phyloP scores from a whole-genome alignment of 371 early-diverging fungal species.

The Cokeromyces recurvatus region DNA sequence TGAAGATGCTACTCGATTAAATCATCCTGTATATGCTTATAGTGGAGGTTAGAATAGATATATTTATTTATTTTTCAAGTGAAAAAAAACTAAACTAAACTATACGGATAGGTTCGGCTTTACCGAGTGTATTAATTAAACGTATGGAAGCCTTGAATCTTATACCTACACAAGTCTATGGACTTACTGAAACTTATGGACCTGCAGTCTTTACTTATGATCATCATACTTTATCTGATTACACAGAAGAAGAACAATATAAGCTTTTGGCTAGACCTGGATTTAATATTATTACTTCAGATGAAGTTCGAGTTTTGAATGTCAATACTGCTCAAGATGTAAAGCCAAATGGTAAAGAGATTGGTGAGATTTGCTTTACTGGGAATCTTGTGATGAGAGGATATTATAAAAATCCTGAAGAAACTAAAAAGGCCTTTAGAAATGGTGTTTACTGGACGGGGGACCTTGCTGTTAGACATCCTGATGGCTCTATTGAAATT shows the following conservation, averaged over 20 bases:
- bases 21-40: slow-evolving; percentile 41
- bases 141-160: slow-evolving; percentile 50
- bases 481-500: slow-evolving; percentile 64
- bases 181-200: slow-evolving; percentile 68
- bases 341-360: slow-evolving; percentile 47
- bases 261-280: slow-evolving; percentile 55
- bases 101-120: slow-evolving; percentile 54
- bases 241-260: slow-evolving; percentile 38
- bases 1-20: slow-evolving; percentile 37
- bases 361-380: slow-evolving; percentile 65
- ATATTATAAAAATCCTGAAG: slow-evolving; percentile 50
- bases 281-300: slow-evolving; percentile 47
- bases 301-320: slow-evolving; percentile 58
- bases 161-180: slow-evolving; percentile 60
- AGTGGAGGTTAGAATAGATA: slow-evolving; percentile 35
- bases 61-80: background rate
- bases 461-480: slow-evolving; percentile 62
- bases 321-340: slow-evolving; percentile 43
- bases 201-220: slow-evolving; percentile 45
- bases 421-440: slow-evolving; percentile 57
- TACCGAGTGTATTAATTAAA: slow-evolving; percentile 51
- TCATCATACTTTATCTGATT: slow-evolving; percentile 16
- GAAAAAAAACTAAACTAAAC: too few relatives aligned
- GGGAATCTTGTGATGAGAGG: slow-evolving; percentile 64
- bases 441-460: slow-evolving; percentile 68